Evolutionary conservation across 2,329 filamentous ascomycete species (phyloP), one percentile per base, ranked within the genome.

Genomic region (Trichoderma asperellum): DNA sequence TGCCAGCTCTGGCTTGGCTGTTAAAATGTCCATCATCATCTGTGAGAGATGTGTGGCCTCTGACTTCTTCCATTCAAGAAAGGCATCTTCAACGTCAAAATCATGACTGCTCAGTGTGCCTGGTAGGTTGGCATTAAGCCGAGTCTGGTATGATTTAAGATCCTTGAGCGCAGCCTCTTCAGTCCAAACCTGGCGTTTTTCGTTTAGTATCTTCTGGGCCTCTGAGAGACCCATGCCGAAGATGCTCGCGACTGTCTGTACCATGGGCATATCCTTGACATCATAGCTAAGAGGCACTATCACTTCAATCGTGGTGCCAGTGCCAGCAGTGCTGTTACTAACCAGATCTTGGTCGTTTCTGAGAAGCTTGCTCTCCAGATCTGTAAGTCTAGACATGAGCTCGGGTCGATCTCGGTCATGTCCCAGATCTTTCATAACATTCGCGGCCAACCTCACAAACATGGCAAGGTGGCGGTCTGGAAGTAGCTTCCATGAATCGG

Each of bases 191-290:
- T 88, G 85, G 73, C 91, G 92, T 79, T 97, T 88, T 60, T 89
- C 87, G 79, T 97, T 92, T 76, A 99, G 92, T 75, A 97, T 94
- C 55, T 88, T 87, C 81, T 99, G 96, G 6, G 94, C 91, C 73
- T 96, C 90, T 1, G 90, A 89, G 73, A 91, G 89, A 55, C 89
- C 89, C 70, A 95, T 85, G 56, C 91, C 92, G 80, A 98, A 99
- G 72, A 97, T 92, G 74, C 87, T 90, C 62, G 91, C 92, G 32
- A 99, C 94, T 43, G 91, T 88, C 78, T 96, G 91, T 34, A 97
- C 96, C 81, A 97, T 87, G 47, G 91, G 91, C 96, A 99, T 99
- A 77, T 99, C 96, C 80, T 96, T 97, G 77, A 98, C 91, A 79
- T 97, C 93, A 79, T 97, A 93, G 76, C 89, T 96, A 69, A 96